Evolutionary conservation across 192 early-diverging fungal species (phyloP).

Genomic region (Backusella macrospora): DNA sequence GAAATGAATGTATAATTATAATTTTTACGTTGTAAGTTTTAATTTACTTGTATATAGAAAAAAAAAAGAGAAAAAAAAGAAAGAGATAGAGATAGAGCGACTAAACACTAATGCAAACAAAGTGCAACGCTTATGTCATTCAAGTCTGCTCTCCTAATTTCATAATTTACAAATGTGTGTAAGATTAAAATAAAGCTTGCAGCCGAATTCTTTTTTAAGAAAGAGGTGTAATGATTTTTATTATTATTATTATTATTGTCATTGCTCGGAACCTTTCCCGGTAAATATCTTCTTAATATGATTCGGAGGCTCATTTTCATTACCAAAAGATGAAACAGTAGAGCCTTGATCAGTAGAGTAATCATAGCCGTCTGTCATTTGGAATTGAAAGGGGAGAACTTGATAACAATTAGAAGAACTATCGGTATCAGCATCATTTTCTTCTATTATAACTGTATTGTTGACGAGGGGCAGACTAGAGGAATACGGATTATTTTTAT

Average conservation of each 20-base stretch:
- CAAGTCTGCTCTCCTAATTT: neutral
- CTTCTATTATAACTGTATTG: neutral
- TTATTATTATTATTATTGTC: neutral
- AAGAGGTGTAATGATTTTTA: neutral
- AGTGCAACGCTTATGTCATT: neutral
- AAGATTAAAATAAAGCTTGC: constrained; percentile 12
- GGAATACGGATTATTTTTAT: neutral
- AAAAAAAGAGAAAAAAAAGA: no score
- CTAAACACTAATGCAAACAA: neutral
- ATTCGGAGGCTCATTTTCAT: neutral
- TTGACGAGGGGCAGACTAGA: neutral
- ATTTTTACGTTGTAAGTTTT: neutral
- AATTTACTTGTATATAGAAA: constrained; percentile 3
- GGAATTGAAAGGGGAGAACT: constrained; percentile 8
- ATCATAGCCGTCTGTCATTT: constrained; percentile 2
- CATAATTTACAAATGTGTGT: neutral
- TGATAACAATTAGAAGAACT: neutral
- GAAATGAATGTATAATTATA: neutral
- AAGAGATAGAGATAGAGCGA: no score
- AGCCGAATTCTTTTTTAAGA: neutral
- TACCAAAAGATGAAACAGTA: neutral
- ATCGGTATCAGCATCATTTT: no score
- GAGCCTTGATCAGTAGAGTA: constrained; percentile 2
- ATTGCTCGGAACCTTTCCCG: neutral
- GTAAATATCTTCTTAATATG: constrained; percentile 6